Base-by-base conservation (phyloP, 1,139 yeast genomes). In the Nadsonia starkeyi-henricii region DNA sequence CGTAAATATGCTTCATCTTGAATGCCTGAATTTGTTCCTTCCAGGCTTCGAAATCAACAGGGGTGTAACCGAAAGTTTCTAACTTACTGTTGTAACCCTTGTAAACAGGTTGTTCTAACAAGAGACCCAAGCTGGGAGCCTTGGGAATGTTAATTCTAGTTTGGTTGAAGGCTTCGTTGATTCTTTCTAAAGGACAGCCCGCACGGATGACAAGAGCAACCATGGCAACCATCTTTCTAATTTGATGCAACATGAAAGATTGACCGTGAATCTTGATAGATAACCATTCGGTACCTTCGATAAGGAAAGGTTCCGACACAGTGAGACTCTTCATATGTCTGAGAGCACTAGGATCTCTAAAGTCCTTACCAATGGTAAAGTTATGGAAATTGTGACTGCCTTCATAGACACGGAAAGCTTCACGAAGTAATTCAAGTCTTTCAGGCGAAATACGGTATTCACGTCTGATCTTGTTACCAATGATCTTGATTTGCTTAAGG, bases 191-290 rank as follows among this genome's bases (percentile, higher is more conserved):
- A 2, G 97, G 95, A 18, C 95, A 91, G 20, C 93, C 81, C 37
- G 46, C 44, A 60, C 98, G 77, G 30, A 89, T 79, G 18, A 85
- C 78, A 49, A 91, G 71, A 0, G 89, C 78, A 1, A 95, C 95
- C 95, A 91, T 83, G 26, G 96, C 93, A 52, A 93, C 86, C 99
- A 91, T 91, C 64, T 91, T 91, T 63, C 99, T 79, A 60, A 91
- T 91, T 71, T 91, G 99, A 66, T 91, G 98, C 53, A 91, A 73
- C 99, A 93, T 93, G 65, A 91, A 91, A 8, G 96, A 86, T 67
- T 91, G 98, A 2, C 99, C 99, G 62, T 91, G 98, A 53, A 91
- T 85, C 67, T 91, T 91, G 59, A 93, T 81, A 1, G 96, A 85
- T 3, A 86, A 76, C 99, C 99, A 91, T 62, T 91, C 97, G 4